A percentile compares a stretch with the other conserved stretches of the same genome.
These are phyloP conservation scores for Mortierella sp. DNA, from an alignment of 371 early-diverging fungal genomes.

Conservation along the genomic window DNA sequence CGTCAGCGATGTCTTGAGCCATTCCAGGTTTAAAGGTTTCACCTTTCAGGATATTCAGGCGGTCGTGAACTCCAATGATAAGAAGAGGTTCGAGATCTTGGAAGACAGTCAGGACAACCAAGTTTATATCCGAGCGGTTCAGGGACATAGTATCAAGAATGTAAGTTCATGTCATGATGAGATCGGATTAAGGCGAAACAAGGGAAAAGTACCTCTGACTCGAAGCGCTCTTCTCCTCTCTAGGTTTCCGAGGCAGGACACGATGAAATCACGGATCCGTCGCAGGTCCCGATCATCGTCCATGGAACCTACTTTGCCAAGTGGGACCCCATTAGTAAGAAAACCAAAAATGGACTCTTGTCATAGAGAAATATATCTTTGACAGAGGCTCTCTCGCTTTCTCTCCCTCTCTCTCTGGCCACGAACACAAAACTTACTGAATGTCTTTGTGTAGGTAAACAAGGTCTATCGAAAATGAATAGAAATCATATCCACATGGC, in stretches of 20 bases:
- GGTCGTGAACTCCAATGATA: slow-evolving; percentile 79
- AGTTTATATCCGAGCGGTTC: slow-evolving; percentile 81
- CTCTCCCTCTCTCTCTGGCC: not conserved
- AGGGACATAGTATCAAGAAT: slow-evolving; percentile 80
- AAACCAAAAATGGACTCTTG: too few species aligned
- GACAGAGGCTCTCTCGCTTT: not conserved
- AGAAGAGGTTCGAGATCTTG: slow-evolving; percentile 77
- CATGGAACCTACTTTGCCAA: slow-evolving; percentile 78
- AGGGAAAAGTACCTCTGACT: too few species aligned
- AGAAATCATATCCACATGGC: slow-evolving; percentile 94
- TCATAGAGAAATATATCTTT: too few species aligned
- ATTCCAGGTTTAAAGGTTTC: slow-evolving; percentile 62
- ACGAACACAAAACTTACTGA: too few species aligned
- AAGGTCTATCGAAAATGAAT: slow-evolving; percentile 80
- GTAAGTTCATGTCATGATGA: slow-evolving; percentile 13
- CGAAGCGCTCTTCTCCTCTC: not conserved
- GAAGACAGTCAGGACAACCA: slow-evolving; percentile 41
- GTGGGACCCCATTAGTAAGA: slow-evolving; percentile 71
- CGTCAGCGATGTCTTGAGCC: slow-evolving; percentile 70
- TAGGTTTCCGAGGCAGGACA: slow-evolving; percentile 64
- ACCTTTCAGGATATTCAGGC: slow-evolving; percentile 64
- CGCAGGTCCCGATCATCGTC: slow-evolving; percentile 67
- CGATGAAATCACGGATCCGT: slow-evolving; percentile 58
- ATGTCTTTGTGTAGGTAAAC: too few species aligned
- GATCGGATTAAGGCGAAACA: not conserved